A percentile compares a stretch with the other conserved stretches of the same genome.
Evolutionary conservation across 2,329 filamentous ascomycete genomes (phyloP).

Genomic region (Calonectria crousiana): DNA sequence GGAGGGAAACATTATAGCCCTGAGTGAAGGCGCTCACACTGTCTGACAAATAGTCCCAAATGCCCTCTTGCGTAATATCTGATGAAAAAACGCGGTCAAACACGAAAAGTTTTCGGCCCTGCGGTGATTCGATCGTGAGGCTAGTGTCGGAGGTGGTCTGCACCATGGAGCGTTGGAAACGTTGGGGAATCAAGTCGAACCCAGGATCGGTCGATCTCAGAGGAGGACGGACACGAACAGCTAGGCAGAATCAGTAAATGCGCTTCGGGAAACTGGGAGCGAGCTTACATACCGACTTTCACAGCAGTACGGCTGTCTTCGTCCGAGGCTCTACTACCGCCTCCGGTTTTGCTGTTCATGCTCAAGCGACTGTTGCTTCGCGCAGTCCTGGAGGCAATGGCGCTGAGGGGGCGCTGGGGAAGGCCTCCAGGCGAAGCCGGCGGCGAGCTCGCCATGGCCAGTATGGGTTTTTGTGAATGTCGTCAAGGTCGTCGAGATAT

Average conservation of each 20-base stretch:
- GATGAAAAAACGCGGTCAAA: conserved; percentile 95
- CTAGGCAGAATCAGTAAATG: conserved; percentile 60
- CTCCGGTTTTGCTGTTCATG: conserved; percentile 81
- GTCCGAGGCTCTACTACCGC: conserved; percentile 85
- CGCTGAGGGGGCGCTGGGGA: conserved; percentile 81
- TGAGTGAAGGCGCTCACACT: conserved; percentile 91
- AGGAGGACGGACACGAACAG: conserved; percentile 91
- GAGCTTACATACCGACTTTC: conserved; percentile 85
- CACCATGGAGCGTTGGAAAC: conserved; percentile 93
- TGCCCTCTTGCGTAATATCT: conserved; percentile 84
- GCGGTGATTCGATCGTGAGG: conserved; percentile 88
- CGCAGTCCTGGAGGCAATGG: conserved; percentile 77
- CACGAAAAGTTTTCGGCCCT: conserved; percentile 94
- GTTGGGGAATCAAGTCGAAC: conserved; percentile 93
- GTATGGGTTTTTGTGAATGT: conserved; percentile 32
- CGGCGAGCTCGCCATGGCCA: conserved; percentile 75
- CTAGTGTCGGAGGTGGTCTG: conserved; percentile 89
- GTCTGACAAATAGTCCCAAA: conserved; percentile 95
- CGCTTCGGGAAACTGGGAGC: not conserved
- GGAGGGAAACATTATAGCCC: conserved; percentile 97
- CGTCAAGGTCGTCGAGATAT: conserved; percentile 22
- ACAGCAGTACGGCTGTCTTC: conserved; percentile 92
- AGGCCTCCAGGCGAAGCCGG: conserved; percentile 72
- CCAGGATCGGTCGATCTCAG: conserved; percentile 87
- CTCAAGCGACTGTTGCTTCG: conserved; percentile 89